Evolutionary conservation across 176 grass and related monocot species (phyloP).

Genomic region (Sorghum bicolor): DNA sequence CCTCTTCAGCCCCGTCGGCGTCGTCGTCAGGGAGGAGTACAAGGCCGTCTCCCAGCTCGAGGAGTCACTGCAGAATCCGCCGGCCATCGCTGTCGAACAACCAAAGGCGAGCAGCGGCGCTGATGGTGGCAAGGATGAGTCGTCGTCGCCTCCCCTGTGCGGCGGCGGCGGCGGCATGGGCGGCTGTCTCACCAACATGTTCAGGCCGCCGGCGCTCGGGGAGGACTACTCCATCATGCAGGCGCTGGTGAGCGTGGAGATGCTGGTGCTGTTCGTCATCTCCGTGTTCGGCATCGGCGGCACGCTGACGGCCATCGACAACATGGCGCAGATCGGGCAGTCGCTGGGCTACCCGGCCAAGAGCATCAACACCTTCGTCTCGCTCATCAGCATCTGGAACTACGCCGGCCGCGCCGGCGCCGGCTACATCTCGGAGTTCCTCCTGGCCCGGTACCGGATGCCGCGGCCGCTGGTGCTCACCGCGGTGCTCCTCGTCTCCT

Average conservation of each 20-base stretch:
- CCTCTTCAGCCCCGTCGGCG: constrained; percentile 34
- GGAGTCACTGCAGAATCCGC: constrained; percentile 2
- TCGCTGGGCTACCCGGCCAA: constrained; percentile 68
- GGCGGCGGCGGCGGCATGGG: background rate
- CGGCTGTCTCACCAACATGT: constrained; percentile 32
- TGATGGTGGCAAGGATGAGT: background rate
- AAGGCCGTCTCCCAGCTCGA: constrained; percentile 14
- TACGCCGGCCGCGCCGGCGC: constrained; percentile 79
- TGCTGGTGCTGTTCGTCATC: constrained; percentile 46
- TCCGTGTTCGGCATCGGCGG: constrained; percentile 81
- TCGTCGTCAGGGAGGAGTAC: constrained; percentile 44
- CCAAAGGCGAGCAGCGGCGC: background rate
- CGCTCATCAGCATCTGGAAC: constrained; percentile 94
- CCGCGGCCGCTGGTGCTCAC: constrained; percentile 67
- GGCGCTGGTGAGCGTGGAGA: constrained; percentile 57
- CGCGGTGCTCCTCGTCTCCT: constrained; percentile 62
- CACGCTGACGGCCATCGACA: constrained; percentile 87
- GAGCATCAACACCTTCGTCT: constrained; percentile 84
- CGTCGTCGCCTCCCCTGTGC: background rate
- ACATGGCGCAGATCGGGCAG: constrained; percentile 93
- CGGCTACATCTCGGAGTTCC: constrained; percentile 71
- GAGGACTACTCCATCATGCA: constrained; percentile 61
- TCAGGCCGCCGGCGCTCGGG: constrained; percentile 39
- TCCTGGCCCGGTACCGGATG: constrained; percentile 57
- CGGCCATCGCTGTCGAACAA: constrained; percentile 29